Conservation (phyloP, 805 yeast genomes). For the Candida coquimbonensis region DNA sequence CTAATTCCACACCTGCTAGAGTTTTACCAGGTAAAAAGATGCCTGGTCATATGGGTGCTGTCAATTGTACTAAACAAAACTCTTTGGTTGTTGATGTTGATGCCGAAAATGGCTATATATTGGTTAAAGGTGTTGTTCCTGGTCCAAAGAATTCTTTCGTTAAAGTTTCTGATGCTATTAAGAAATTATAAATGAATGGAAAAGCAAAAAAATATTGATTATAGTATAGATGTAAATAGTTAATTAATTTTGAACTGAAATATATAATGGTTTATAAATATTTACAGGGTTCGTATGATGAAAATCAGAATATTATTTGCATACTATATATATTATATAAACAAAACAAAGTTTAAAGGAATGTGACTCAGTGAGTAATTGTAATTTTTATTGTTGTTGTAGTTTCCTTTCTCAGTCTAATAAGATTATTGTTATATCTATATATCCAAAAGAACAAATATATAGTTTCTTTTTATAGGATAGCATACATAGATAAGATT, state of each 20-base stretch:
- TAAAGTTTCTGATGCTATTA: slow-evolving; percentile 66
- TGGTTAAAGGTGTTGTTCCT: slow-evolving; percentile 85
- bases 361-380: too few relatives aligned
- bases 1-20: slow-evolving; percentile 92
- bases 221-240: background rate
- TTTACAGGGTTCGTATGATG: too few relatives aligned
- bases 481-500: background rate
- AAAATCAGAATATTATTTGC: too few relatives aligned
- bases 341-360: too few relatives aligned
- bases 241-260: background rate
- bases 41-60: slow-evolving; percentile 96
- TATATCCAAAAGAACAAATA: background rate
- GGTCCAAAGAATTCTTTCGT: slow-evolving; percentile 79
- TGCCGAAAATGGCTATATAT: slow-evolving; percentile 71
- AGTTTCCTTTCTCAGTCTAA: too few relatives aligned
- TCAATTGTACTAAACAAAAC: slow-evolving; percentile 67
- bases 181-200: slow-evolving; percentile 21
- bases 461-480: background rate
- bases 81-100: slow-evolving; percentile 71
- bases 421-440: too few relatives aligned
- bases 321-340: too few relatives aligned
- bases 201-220: background rate
- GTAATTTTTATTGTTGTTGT: too few relatives aligned
- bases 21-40: slow-evolving; percentile 93
- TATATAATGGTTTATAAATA: too few relatives aligned